Evolutionary conservation across 345 rosid genomes (phyloP).

Genomic region (Erucastrum elatum): DNA sequence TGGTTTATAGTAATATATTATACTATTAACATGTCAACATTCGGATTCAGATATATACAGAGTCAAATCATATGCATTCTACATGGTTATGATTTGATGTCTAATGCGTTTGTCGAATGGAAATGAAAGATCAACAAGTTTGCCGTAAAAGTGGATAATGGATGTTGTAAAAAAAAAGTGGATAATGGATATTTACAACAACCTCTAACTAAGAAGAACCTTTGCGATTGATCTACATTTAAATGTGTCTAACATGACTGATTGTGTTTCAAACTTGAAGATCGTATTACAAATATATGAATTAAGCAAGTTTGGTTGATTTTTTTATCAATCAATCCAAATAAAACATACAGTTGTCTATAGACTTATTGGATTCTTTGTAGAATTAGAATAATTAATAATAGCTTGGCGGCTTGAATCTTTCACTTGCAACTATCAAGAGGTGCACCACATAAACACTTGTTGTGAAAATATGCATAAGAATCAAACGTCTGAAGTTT

Average conservation of each 20-base stretch:
- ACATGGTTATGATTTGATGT: background rate
- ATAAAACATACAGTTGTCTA: background rate
- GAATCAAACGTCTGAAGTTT: background rate
- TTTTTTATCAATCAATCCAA: background rate
- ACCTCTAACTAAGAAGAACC: background rate
- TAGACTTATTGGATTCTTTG: background rate
- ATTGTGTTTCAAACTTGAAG: background rate
- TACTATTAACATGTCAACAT: background rate
- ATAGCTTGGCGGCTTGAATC: background rate
- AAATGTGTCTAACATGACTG: conserved; percentile 9
- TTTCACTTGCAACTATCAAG: background rate
- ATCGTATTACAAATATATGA: background rate
- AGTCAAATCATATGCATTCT: background rate
- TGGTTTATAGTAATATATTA: too few relatives aligned
- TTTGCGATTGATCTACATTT: background rate
- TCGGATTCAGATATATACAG: background rate
- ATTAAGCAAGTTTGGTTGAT: background rate
- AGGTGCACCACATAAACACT: background rate
- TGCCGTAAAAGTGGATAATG: background rate
- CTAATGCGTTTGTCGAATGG: background rate
- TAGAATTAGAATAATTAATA: background rate
- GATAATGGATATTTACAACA: background rate
- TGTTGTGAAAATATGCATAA: background rate
- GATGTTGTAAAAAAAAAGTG: background rate
- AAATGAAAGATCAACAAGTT: background rate